Percentiles rank a stretch among this genome's conserved stretches.
These are phyloP conservation scores for Juncus effusus DNA, from an alignment of 176 grass and related monocot genomes.

Conservation along the genomic window DNA sequence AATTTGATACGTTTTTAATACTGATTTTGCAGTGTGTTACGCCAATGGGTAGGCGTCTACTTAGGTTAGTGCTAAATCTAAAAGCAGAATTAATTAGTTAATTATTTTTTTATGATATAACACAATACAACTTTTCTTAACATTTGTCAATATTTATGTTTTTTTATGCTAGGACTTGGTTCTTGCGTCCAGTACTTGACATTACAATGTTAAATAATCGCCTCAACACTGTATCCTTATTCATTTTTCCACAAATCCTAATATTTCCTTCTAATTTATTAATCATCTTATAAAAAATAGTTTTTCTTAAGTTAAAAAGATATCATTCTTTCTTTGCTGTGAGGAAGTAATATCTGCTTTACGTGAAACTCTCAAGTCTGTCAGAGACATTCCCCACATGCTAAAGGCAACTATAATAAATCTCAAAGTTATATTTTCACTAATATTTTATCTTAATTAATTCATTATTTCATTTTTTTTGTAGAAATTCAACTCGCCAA, in stretches of 20 bases:
- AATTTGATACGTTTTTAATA: slow-evolving; percentile 20
- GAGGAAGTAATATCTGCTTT: slow-evolving; percentile 88
- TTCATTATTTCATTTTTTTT: slow-evolving; percentile 27
- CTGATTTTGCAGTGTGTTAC: slow-evolving; percentile 64
- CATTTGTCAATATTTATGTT: slow-evolving; percentile 27
- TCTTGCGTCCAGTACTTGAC: slow-evolving; percentile 87
- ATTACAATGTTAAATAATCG: slow-evolving; percentile 78
- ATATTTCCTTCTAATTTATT: slow-evolving; percentile 18
- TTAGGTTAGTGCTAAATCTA: slow-evolving; percentile 44
- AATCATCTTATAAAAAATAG: slow-evolving; percentile 14
- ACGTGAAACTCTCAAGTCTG: slow-evolving; percentile 79
- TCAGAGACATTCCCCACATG: slow-evolving; percentile 92
- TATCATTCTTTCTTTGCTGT: slow-evolving; percentile 94
- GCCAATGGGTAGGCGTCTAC: slow-evolving; percentile 77
- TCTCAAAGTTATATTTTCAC: slow-evolving; percentile 15
- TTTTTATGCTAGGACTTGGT: slow-evolving; percentile 69
- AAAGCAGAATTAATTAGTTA: slow-evolving; percentile 6
- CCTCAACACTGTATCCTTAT: slow-evolving; percentile 84
- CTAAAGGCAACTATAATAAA: slow-evolving; percentile 53
- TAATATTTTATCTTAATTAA: slow-evolving; percentile 27
- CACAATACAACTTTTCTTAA: slow-evolving; percentile 9
- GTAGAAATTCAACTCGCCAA: slow-evolving; percentile 97
- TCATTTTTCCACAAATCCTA: not conserved
- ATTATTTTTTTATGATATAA: slow-evolving; percentile 27
- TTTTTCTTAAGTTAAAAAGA: slow-evolving; percentile 63